Percentiles rank a stretch among this genome's conserved stretches.
These are phyloP conservation scores for Cyclostephanos tholiformis DNA, from an alignment of 108 stramenopile genomes.

Conservation along the genomic window DNA sequence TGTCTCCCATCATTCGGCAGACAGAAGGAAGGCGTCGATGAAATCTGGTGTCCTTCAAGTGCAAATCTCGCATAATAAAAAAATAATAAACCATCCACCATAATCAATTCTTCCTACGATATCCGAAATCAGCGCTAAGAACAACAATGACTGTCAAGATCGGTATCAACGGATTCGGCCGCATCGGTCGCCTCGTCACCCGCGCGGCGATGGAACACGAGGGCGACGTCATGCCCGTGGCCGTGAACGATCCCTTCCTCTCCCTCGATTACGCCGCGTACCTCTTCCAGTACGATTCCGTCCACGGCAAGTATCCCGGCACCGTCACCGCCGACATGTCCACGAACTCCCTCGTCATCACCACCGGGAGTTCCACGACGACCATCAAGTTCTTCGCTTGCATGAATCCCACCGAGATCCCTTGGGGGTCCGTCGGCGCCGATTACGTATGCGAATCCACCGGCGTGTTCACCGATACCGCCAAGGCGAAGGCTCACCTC, in stretches of 20 bases:
- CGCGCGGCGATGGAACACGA: conserved; percentile 73
- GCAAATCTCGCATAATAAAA: not conserved
- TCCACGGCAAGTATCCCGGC: conserved; percentile 91
- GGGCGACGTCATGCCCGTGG: conserved; percentile 68
- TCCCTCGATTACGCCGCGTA: conserved; percentile 87
- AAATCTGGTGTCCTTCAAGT: not conserved
- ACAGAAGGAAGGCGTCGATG: not conserved
- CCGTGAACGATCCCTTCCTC: conserved; percentile 96
- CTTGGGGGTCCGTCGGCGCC: conserved; percentile 91
- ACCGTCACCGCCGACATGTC: conserved; percentile 78
- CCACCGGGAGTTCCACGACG: conserved; percentile 72
- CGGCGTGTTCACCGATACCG: conserved; percentile 94
- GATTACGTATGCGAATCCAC: conserved; percentile 95
- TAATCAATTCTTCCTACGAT: too few species aligned
- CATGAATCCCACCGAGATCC: conserved; percentile 88
- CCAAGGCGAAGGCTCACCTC: conserved; percentile 86
- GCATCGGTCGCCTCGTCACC: conserved; percentile 87
- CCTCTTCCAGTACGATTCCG: conserved; percentile 97
- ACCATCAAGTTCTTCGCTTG: conserved; percentile 84
- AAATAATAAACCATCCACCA: too few species aligned
- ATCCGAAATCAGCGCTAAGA: too few species aligned
- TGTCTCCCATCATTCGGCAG: too few species aligned
- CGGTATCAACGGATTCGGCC: conserved; percentile 92
- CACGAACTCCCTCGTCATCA: conserved; percentile 80
- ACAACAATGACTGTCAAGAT: conserved; percentile 54